These are phyloP conservation scores for Candolleomyces aberdarensis DNA, from an alignment of 768 basidiomycete species.

Conservation along the genomic window DNA sequence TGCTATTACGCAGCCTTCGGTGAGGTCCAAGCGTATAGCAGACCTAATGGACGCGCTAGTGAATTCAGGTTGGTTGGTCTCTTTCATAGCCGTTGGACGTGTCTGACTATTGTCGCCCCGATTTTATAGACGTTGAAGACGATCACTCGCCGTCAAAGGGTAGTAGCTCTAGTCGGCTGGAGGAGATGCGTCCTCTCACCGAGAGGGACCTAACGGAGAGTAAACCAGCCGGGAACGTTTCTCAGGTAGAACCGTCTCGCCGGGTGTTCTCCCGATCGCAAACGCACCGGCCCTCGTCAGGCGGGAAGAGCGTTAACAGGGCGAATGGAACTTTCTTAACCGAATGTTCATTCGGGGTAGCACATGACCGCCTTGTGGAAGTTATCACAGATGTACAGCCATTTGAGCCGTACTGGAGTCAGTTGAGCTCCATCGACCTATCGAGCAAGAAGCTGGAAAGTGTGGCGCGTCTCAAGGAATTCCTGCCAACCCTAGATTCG, in stretches of 20 bases:
- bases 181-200: conserved; percentile 44
- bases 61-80: conserved; percentile 51
- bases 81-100: conserved; percentile 8
- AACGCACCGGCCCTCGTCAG: conserved; percentile 27
- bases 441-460: conserved; percentile 72
- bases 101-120: conserved; percentile 10
- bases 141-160: conserved; percentile 56
- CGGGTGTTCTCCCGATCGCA: conserved; percentile 45
- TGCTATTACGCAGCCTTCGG: conserved; percentile 45
- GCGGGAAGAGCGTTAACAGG: conserved; percentile 29
- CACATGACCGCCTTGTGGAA: conserved; percentile 88
- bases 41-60: conserved; percentile 77
- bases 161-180: conserved; percentile 41
- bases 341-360: conserved; percentile 93
- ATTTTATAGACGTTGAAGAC: conserved; percentile 35
- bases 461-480: conserved; percentile 82
- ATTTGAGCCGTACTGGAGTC: conserved; percentile 94
- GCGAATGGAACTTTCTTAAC: conserved; percentile 68
- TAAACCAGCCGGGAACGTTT: conserved; percentile 34
- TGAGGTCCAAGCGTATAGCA: conserved; percentile 76
- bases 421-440: conserved; percentile 70
- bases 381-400: conserved; percentile 94
- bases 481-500: conserved; percentile 76
- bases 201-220: not conserved
- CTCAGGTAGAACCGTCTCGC: conserved; percentile 25